A percentile compares a stretch with the other conserved stretches of the same genome.
Evolutionary conservation across 1,139 yeast genomes (phyloP).

Genomic region (Keqinozyma sinolaborantium): DNA sequence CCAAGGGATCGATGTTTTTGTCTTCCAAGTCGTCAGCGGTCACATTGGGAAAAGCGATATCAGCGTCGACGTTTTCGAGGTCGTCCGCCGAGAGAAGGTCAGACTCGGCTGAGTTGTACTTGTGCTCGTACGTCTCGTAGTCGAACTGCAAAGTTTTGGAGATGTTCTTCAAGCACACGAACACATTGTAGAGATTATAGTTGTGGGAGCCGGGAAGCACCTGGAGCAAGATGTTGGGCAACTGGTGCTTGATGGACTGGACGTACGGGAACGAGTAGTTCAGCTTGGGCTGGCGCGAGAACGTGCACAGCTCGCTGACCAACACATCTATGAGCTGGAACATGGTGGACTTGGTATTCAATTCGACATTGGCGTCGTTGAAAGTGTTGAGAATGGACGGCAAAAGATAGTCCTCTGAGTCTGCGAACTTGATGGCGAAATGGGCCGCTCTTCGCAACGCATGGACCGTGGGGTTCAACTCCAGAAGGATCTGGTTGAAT

Average conservation of each 20-base stretch:
- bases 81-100: constrained; percentile 34
- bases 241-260: constrained; percentile 32
- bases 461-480: constrained; percentile 61
- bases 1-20: constrained; percentile 22
- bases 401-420: constrained; percentile 68
- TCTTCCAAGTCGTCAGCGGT: constrained; percentile 17
- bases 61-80: constrained; percentile 24
- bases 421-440: constrained; percentile 57
- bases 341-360: constrained; percentile 63
- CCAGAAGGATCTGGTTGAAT: constrained; percentile 57
- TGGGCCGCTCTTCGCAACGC: constrained; percentile 53
- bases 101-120: constrained; percentile 20
- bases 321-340: constrained; percentile 68
- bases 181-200: constrained; percentile 48
- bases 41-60: constrained; percentile 33
- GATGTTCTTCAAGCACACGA: constrained; percentile 35
- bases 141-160: constrained; percentile 33
- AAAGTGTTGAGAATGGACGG: constrained; percentile 69
- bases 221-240: constrained; percentile 46
- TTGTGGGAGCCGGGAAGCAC: constrained; percentile 50
- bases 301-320: constrained; percentile 32
- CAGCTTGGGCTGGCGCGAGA: constrained; percentile 30
- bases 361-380: constrained; percentile 41
- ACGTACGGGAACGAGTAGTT: constrained; percentile 42
- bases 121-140: constrained; percentile 19